Evolutionary conservation across 371 early-diverging fungal species (phyloP).

Genomic region (Apophysomyces ossiformis): DNA sequence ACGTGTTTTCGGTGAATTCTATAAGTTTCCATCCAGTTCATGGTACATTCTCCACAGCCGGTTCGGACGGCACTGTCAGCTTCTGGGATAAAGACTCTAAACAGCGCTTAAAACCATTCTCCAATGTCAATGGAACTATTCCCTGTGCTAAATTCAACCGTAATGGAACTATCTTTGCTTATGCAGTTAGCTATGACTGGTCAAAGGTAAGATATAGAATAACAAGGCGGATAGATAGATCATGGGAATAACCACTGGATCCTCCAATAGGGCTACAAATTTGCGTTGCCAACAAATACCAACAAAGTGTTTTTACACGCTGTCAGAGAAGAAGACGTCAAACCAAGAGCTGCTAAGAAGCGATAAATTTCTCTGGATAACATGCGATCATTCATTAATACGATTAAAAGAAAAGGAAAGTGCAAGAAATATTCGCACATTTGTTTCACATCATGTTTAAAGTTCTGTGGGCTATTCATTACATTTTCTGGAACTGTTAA

Average conservation of each 20-base stretch:
- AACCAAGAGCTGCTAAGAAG: slow-evolving; percentile 67
- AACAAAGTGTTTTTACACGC: slow-evolving; percentile 77
- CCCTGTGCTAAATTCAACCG: slow-evolving; percentile 82
- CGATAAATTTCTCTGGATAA: slow-evolving; percentile 56
- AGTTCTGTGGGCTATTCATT: neutral
- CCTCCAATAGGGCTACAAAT: slow-evolving; percentile 54
- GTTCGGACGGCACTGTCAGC: slow-evolving; percentile 87
- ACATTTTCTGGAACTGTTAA: neutral
- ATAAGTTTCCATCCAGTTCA: slow-evolving; percentile 85
- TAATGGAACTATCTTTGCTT: slow-evolving; percentile 90
- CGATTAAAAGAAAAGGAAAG: neutral
- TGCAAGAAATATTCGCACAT: neutral
- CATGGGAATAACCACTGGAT: neutral
- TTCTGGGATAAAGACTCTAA: slow-evolving; percentile 95
- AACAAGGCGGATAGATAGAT: too few relatives aligned
- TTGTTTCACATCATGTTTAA: neutral
- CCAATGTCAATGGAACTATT: slow-evolving; percentile 69
- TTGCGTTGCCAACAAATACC: slow-evolving; percentile 47
- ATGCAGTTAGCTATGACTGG: slow-evolving; percentile 98
- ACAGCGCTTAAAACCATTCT: slow-evolving; percentile 74
- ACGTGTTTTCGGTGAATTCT: slow-evolving; percentile 81
- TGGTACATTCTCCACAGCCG: slow-evolving; percentile 92
- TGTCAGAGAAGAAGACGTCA: slow-evolving; percentile 80
- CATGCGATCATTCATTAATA: neutral
- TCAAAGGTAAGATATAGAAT: slow-evolving; percentile 64